phyloP scores from a whole-genome alignment of 2,329 filamentous ascomycete genomes.

The Aspergillus sp. region DNA sequence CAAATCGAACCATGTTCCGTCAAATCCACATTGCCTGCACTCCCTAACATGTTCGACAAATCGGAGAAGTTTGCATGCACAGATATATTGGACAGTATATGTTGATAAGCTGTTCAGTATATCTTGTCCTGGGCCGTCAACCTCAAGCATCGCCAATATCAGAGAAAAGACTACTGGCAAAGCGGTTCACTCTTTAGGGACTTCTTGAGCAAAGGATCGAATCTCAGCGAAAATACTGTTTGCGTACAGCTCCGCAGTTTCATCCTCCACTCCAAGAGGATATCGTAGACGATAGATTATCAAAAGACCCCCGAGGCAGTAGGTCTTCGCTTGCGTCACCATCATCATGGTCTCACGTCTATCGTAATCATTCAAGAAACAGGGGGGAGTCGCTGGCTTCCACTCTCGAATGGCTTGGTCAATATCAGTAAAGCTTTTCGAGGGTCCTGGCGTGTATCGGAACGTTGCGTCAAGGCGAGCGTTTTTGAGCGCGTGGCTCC shows the following conservation, averaged over 20 bases:
- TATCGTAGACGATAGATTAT: conserved; percentile 10
- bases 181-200: too few species aligned
- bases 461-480: too few species aligned
- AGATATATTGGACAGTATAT: too few species aligned
- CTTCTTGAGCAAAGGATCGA: too few species aligned
- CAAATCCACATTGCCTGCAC: too few species aligned
- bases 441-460: not conserved
- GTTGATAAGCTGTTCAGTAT: too few species aligned
- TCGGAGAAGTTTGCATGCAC: too few species aligned
- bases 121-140: too few species aligned
- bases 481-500: not conserved
- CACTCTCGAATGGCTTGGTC: not conserved
- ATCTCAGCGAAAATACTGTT: conserved; percentile 2
- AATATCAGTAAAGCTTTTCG: not conserved
- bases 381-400: not conserved
- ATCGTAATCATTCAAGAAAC: not conserved
- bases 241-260: conserved; percentile 1
- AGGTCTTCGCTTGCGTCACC: conserved; percentile 10
- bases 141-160: too few species aligned
- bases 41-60: too few species aligned
- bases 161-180: too few species aligned
- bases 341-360: conserved; percentile 3
- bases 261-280: not conserved
- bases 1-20: too few species aligned
- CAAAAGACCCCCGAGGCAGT: conserved; percentile 2